Evolutionary conservation across 768 basidiomycete genomes (phyloP).

Genomic region (Goffeauzyma gilvescens): DNA sequence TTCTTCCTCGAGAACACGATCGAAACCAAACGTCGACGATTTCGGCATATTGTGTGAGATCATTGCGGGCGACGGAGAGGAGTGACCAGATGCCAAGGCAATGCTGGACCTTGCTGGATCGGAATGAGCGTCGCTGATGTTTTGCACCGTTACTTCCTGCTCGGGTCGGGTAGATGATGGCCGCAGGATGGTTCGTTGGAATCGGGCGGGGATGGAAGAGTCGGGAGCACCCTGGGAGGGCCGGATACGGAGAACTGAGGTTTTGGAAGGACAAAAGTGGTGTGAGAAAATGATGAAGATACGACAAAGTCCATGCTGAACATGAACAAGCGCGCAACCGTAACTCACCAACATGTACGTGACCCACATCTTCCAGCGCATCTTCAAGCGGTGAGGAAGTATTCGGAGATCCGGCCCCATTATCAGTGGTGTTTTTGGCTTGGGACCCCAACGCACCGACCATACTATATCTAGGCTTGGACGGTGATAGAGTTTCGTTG

Average conservation of each 20-base stretch:
- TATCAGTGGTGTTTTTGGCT: too few relatives aligned
- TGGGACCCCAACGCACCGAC: too few relatives aligned
- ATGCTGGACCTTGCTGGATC: background rate
- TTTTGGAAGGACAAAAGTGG: background rate
- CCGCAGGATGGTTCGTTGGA: slow-evolving; percentile 13
- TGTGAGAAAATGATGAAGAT: background rate
- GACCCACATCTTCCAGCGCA: too few relatives aligned
- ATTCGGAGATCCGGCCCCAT: too few relatives aligned
- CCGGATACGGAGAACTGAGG: slow-evolving; percentile 8
- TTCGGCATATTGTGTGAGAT: slow-evolving; percentile 41
- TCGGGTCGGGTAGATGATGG: slow-evolving; percentile 7
- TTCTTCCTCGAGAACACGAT: slow-evolving; percentile 76
- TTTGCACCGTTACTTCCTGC: slow-evolving; percentile 20
- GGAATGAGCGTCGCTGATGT: slow-evolving; percentile 17
- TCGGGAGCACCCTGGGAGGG: slow-evolving; percentile 7
- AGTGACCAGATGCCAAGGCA: slow-evolving; percentile 35
- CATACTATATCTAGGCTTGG: too few relatives aligned
- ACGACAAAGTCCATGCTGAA: too few relatives aligned
- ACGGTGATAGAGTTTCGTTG: too few relatives aligned
- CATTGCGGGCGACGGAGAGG: slow-evolving; percentile 40
- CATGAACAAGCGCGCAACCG: too few relatives aligned
- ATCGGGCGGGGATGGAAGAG: slow-evolving; percentile 5
- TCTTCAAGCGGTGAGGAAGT: too few relatives aligned
- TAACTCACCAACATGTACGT: too few relatives aligned
- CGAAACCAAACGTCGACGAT: slow-evolving; percentile 76